These are phyloP conservation scores for Dujonia santamariae DNA, from an alignment of 1,139 yeast species.

Conservation along the genomic window DNA sequence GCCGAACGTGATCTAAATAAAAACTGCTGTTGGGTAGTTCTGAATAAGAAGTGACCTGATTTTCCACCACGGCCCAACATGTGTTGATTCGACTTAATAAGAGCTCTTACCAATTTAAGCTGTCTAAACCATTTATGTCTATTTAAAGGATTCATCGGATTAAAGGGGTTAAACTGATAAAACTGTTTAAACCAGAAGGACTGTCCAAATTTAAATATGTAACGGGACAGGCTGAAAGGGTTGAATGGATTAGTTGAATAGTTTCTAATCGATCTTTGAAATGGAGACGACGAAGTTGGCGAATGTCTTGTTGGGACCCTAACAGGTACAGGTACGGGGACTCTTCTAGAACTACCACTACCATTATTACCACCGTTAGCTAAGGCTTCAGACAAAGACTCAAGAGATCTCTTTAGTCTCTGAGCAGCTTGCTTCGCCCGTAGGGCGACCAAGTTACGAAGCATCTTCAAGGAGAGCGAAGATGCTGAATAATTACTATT, in stretches of 20 bases:
- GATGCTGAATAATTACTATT: no score
- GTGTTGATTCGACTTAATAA: neutral
- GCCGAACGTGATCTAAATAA: conserved; percentile 3
- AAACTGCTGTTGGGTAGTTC: no score
- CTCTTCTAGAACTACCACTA: conserved; percentile 16
- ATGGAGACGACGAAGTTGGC: no score
- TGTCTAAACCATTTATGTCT: conserved; percentile 3
- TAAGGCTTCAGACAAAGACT: conserved; percentile 28
- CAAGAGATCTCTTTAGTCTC: conserved; percentile 27
- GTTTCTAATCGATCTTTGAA: conserved; percentile 5
- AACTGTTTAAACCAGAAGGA: conserved; percentile 2
- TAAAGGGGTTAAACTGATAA: conserved; percentile 6
- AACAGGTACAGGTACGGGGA: conserved; percentile 24
- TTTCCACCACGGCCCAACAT: conserved; percentile 2
- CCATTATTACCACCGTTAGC: conserved; percentile 12
- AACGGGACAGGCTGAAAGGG: conserved; percentile 6
- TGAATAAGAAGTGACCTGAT: no score
- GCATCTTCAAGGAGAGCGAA: no score
- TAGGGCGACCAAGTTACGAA: conserved; percentile 16
- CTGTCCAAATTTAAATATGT: conserved; percentile 1
- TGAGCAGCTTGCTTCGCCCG: conserved; percentile 25
- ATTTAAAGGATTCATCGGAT: conserved; percentile 8
- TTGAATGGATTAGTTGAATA: conserved; percentile 10
- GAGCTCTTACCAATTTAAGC: neutral
- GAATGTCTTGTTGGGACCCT: conserved; percentile 13